Evolutionary conservation across 768 basidiomycete species (phyloP).

Genomic region (Cyclocybe aegerita): DNA sequence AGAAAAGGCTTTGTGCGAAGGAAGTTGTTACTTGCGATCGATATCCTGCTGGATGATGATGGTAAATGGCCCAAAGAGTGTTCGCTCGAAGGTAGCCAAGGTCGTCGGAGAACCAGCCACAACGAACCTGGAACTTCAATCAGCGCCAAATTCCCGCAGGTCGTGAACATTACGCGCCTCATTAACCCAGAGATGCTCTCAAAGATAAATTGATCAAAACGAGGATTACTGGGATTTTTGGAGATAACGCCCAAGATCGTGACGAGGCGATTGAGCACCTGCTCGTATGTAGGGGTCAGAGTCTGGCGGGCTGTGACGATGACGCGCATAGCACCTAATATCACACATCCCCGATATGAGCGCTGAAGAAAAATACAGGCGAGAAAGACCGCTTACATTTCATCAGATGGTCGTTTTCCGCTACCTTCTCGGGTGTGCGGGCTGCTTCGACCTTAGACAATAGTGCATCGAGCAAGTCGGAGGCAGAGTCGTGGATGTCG

Average conservation of each 20-base stretch:
- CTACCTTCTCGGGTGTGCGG: slow-evolving; percentile 85
- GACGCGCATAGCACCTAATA: slow-evolving; percentile 85
- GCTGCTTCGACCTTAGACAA: slow-evolving; percentile 79
- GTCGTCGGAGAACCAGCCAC: slow-evolving; percentile 68
- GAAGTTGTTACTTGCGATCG: slow-evolving; percentile 58
- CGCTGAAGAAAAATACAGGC: not conserved
- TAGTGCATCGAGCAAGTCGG: slow-evolving; percentile 66
- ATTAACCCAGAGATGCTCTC: slow-evolving; percentile 94
- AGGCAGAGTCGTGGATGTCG: slow-evolving; percentile 85
- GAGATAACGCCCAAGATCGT: slow-evolving; percentile 83
- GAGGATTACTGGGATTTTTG: slow-evolving; percentile 96
- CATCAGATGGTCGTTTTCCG: slow-evolving; percentile 98
- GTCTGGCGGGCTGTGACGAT: slow-evolving; percentile 85
- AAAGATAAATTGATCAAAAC: slow-evolving; percentile 97
- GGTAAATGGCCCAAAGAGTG: slow-evolving; percentile 85
- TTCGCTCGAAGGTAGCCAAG: slow-evolving; percentile 72
- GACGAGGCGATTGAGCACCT: slow-evolving; percentile 72
- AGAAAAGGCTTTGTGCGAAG: not conserved
- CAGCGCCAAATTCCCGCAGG: slow-evolving; percentile 7
- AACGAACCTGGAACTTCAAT: slow-evolving; percentile 60
- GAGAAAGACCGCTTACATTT: slow-evolving; percentile 64
- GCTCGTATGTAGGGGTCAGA: slow-evolving; percentile 66
- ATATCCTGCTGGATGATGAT: slow-evolving; percentile 90
- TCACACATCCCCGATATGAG: slow-evolving; percentile 3
- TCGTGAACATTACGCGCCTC: slow-evolving; percentile 43